These are phyloP conservation scores for Prototheca wickerhamii DNA, from an alignment of 163 green algal genomes.

Conservation along the genomic window DNA sequence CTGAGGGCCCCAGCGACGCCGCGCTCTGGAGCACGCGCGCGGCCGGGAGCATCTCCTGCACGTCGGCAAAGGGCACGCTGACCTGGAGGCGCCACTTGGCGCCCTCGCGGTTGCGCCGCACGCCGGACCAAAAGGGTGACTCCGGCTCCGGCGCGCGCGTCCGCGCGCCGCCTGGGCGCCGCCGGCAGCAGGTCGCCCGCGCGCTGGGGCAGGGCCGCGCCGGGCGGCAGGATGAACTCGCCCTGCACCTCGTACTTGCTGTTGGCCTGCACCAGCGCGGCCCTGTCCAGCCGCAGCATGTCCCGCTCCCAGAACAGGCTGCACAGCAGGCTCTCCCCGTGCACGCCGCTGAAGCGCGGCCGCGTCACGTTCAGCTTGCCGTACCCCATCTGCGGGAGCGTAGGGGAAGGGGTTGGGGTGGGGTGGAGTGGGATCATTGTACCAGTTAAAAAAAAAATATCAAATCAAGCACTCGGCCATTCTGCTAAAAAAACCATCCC, in stretches of 20 bases:
- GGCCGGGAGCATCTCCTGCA: conserved; percentile 78
- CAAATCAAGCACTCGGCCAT: too few species aligned
- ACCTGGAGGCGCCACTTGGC: conserved; percentile 65
- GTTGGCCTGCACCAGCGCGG: conserved; percentile 52
- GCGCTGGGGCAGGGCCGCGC: conserved; percentile 28
- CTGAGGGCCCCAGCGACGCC: conserved; percentile 33
- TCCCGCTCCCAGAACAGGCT: conserved; percentile 78
- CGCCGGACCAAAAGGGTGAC: too few species aligned
- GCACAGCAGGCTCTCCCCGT: conserved; percentile 48
- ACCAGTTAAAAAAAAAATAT: too few species aligned
- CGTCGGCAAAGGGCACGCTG: conserved; percentile 55
- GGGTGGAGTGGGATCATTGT: background rate
- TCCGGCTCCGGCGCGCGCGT: conserved; percentile 4
- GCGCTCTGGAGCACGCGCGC: conserved; percentile 58
- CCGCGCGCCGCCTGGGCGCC: too few species aligned
- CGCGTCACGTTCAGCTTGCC: conserved; percentile 42
- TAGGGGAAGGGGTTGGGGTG: conserved; percentile 31
- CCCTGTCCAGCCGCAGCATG: conserved; percentile 74
- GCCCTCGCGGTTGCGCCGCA: background rate
- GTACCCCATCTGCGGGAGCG: conserved; percentile 47
- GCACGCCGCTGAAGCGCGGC: conserved; percentile 74
- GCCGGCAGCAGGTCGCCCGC: conserved; percentile 24
- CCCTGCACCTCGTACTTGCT: conserved; percentile 58
- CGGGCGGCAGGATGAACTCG: conserved; percentile 63
- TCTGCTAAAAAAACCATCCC: too few species aligned